Evolutionary conservation across 345 rosid species (phyloP), one percentile per base, ranked within the genome.

Genomic region (Kandelia obovata): DNA sequence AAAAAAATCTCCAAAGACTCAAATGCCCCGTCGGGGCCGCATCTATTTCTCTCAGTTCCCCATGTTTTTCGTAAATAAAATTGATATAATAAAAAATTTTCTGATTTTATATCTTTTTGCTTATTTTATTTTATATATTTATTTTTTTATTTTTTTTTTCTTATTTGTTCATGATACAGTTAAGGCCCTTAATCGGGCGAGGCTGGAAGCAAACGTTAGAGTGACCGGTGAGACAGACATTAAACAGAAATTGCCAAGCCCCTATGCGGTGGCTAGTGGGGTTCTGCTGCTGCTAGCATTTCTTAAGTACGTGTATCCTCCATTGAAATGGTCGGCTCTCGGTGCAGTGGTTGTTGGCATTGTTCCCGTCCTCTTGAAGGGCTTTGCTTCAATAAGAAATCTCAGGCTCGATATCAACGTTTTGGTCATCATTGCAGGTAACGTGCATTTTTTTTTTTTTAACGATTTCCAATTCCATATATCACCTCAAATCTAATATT

Each of bases 211-310:
- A 25, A 87, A 84, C 57, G 83, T 90, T 46, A 87, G 87, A 65
- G 80, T 74, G 13, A 58, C 76, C n/a, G 99, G 96, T 67, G 88
- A 76, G 17, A 75, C 72, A 0, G 75, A 75, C 58, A 79, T 75
- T 66, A 75, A 77, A 61, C 85, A 86, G 62, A 92, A 87, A 83
- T 90, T 96, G 99, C 99, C 99, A 34, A 92, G 96, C 35, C 96
- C 91, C 7, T 87, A 77, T 51, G 90, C 91, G 20, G 16, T 87
- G 34, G 85, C 78, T 47, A 83, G 89, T 71, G 97, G 97, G 0
- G 2, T 82, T 0, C 62, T 92, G 56, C 86, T 95, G 34, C 27
- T 64, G 10, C 57, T 92, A 0, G 90, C 96, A 0, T 60, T 89
- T 70, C 47, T 95, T 58, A 84, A 88, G 69, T 95, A 80, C 25